These are phyloP conservation scores for Candida khao-thaluensis DNA, from an alignment of 805 yeast species.

Conservation along the genomic window DNA sequence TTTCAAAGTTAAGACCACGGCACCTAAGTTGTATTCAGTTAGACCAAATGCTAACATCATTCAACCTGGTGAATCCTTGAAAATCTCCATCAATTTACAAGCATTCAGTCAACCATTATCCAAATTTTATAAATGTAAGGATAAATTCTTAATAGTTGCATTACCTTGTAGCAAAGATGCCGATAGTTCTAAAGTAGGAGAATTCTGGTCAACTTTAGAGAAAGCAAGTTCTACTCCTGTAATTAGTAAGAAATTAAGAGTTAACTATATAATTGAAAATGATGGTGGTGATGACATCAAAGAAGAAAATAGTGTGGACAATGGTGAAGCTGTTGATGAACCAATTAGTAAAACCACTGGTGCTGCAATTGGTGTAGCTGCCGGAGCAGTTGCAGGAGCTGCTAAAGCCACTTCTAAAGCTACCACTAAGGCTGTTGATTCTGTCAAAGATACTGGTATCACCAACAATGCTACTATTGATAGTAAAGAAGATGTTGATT, in stretches of 20 bases:
- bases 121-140: slow-evolving; percentile 75
- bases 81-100: slow-evolving; percentile 81
- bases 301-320: slow-evolving; percentile 6
- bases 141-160: slow-evolving; percentile 87
- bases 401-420: slow-evolving; percentile 6
- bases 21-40: slow-evolving; percentile 93
- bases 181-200: slow-evolving; percentile 57
- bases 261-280: slow-evolving; percentile 46
- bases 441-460: slow-evolving; percentile 9
- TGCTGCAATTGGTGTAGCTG: slow-evolving; percentile 18
- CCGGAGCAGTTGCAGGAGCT: slow-evolving; percentile 9
- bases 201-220: slow-evolving; percentile 75
- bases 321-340: slow-evolving; percentile 16
- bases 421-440: slow-evolving; percentile 9
- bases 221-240: slow-evolving; percentile 53
- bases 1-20: slow-evolving; percentile 96
- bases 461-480: slow-evolving; percentile 3
- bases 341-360: slow-evolving; percentile 16
- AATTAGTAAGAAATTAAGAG: slow-evolving; percentile 65
- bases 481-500: slow-evolving; percentile 35
- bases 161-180: slow-evolving; percentile 69
- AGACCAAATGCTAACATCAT: slow-evolving; percentile 90
- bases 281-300: slow-evolving; percentile 16
- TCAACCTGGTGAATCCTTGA: slow-evolving; percentile 67
- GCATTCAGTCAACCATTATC: slow-evolving; percentile 77